Percentiles rank a stretch among this genome's conserved stretches.
Conservation (phyloP, 2,329 filamentous ascomycete species). For the Cercospora sp. region DNA sequence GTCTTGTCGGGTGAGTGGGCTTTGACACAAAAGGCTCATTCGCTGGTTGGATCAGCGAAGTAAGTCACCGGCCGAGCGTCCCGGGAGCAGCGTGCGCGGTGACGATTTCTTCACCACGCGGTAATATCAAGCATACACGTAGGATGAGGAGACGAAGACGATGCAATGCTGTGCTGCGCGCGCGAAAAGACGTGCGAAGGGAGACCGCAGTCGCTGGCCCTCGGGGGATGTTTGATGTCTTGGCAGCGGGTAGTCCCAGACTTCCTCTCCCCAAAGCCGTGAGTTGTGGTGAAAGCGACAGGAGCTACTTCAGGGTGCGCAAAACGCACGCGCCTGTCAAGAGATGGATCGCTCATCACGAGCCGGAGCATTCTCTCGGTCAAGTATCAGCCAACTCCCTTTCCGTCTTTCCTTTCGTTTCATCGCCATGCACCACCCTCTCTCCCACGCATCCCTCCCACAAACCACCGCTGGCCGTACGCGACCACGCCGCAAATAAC, state of each 20-base stretch:
- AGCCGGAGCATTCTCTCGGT: not conserved
- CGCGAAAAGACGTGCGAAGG: not conserved
- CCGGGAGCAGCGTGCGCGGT: not conserved
- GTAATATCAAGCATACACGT: not conserved
- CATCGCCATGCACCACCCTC: constrained; percentile 6
- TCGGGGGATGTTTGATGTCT: not conserved
- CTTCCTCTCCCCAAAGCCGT: not conserved
- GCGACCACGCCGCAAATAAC: constrained; percentile 4
- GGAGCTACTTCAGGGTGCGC: not conserved
- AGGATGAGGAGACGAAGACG: not conserved
- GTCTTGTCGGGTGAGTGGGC: constrained; percentile 1
- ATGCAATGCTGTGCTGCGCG: not conserved
- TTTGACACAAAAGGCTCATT: not conserved
- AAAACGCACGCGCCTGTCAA: not conserved
- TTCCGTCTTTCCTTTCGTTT: not conserved
- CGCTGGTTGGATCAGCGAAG: not conserved
- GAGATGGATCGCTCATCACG: constrained; percentile 14
- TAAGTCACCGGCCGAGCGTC: constrained; percentile 2
- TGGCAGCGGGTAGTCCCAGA: not conserved
- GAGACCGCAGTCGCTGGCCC: not conserved
- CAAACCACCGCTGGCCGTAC: not conserved
- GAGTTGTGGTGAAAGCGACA: not conserved
- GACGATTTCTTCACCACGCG: not conserved
- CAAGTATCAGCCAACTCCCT: not conserved
- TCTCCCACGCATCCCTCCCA: not conserved